A percentile compares a stretch with the other conserved stretches of the same genome.
Conservation (phyloP, 2,329 filamentous ascomycete species). For the Cordyceps cicadae region DNA sequence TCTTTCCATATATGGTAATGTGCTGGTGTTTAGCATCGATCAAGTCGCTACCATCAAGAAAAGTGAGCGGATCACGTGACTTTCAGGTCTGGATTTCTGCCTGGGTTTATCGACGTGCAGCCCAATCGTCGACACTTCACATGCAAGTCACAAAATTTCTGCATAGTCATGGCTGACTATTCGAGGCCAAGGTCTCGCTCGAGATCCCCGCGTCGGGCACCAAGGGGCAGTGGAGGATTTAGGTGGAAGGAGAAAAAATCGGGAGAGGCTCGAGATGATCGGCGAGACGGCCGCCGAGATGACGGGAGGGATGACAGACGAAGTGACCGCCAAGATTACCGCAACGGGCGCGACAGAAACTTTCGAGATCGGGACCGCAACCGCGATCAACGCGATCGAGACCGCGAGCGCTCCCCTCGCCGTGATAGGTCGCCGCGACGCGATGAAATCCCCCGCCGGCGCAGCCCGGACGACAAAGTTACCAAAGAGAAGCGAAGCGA, state of each 20-base stretch:
- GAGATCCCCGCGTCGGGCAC: slow-evolving; percentile 20
- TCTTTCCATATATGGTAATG: no score
- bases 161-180: slow-evolving; percentile 18
- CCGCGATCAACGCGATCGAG: slow-evolving; percentile 26
- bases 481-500: slow-evolving; percentile 20
- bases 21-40: no score
- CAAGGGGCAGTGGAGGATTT: slow-evolving; percentile 37
- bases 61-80: not conserved
- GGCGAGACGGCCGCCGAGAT: slow-evolving; percentile 33
- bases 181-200: slow-evolving; percentile 19
- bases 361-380: slow-evolving; percentile 24
- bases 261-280: slow-evolving; percentile 33
- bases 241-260: slow-evolving; percentile 51
- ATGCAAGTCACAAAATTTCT: not conserved
- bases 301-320: slow-evolving; percentile 24
- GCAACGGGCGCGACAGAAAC: slow-evolving; percentile 21
- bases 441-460: slow-evolving; percentile 16
- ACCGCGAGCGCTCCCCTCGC: slow-evolving; percentile 16
- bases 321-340: slow-evolving; percentile 16
- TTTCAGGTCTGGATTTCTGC: not conserved
- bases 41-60: not conserved
- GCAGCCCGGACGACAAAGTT: slow-evolving; percentile 15
- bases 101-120: not conserved
- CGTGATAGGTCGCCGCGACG: slow-evolving; percentile 14
- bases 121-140: not conserved